Percentiles rank a stretch among this genome's conserved stretches.
phyloP scores from a whole-genome alignment of 78 protist genomes.

The Paratrimastix pyriformis region DNA sequence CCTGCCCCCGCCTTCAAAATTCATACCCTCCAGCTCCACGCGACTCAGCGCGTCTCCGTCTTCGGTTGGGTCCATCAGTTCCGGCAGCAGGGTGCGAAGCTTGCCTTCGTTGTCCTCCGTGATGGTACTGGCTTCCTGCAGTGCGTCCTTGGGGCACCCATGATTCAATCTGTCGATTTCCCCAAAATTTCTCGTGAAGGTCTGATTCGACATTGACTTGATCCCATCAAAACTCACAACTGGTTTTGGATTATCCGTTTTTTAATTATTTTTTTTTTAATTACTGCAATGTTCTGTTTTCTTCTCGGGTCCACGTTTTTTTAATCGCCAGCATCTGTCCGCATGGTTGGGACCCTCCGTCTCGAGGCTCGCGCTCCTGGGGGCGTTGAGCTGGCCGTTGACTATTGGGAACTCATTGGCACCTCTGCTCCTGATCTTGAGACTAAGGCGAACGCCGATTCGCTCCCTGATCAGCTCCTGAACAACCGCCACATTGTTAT shows the following conservation, averaged over 20 bases:
- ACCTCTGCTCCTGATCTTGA: slow-evolving; percentile 53
- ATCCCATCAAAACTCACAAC: too few species aligned
- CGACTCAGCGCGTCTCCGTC: slow-evolving; percentile 53
- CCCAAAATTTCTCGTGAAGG: too few species aligned
- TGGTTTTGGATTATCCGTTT: too few species aligned
- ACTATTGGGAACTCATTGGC: slow-evolving; percentile 59
- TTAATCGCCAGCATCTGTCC: too few species aligned
- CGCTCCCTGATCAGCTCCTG: slow-evolving; percentile 40
- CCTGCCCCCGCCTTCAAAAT: background rate
- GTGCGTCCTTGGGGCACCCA: slow-evolving; percentile 53
- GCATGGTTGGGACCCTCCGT: background rate
- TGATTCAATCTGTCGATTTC: too few species aligned
- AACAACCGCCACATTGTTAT: slow-evolving; percentile 77
- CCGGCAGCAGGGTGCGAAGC: slow-evolving; percentile 46
- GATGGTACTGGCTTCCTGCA: slow-evolving; percentile 89
- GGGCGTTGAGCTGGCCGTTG: slow-evolving; percentile 62
- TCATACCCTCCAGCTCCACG: too few species aligned
- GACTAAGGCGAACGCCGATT: slow-evolving; percentile 53
- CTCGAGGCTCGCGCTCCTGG: slow-evolving; percentile 46
- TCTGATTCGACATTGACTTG: too few species aligned
- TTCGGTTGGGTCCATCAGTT: slow-evolving; percentile 75
- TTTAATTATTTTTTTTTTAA: too few species aligned
- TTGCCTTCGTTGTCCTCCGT: slow-evolving; percentile 71
- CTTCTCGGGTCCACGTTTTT: too few species aligned
- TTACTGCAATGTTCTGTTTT: too few species aligned